Percentiles rank a stretch among this genome's conserved stretches.
Evolutionary conservation across 257 asterid species (phyloP).

Genomic region (Fraxinus excelsior): DNA sequence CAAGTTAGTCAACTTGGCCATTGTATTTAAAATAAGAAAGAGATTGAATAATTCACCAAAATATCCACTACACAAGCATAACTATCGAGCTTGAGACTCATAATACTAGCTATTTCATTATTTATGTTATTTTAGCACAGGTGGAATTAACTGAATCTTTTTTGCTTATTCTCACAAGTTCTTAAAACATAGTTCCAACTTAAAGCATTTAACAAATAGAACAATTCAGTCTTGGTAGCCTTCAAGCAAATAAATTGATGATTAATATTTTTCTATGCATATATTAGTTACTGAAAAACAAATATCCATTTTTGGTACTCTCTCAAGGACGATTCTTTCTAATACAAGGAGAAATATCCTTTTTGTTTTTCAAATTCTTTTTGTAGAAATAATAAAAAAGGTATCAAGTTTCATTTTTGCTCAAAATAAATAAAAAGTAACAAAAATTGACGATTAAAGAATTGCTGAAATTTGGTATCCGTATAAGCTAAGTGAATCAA

Average conservation of each 20-base stretch:
- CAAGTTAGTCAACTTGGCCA: background rate
- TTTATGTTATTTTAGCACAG: background rate
- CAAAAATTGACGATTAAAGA: background rate
- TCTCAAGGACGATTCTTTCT: background rate
- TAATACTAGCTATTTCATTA: background rate
- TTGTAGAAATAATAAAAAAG: background rate
- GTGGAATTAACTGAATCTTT: background rate
- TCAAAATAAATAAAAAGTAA: background rate
- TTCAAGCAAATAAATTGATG: background rate
- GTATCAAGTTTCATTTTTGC: background rate
- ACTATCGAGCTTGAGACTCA: background rate
- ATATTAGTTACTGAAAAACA: background rate
- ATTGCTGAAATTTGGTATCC: background rate
- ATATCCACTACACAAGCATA: background rate
- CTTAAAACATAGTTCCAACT: background rate
- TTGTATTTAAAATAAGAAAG: background rate
- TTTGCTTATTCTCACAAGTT: background rate
- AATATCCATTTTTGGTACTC: background rate
- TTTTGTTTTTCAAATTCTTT: background rate
- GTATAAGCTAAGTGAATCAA: background rate
- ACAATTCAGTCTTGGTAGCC: background rate
- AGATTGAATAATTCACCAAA: background rate
- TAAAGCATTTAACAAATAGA: background rate
- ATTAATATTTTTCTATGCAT: background rate
- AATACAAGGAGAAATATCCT: background rate